phyloP scores from a whole-genome alignment of 192 early-diverging fungal genomes.

The Linnemannia schmuckeri region DNA sequence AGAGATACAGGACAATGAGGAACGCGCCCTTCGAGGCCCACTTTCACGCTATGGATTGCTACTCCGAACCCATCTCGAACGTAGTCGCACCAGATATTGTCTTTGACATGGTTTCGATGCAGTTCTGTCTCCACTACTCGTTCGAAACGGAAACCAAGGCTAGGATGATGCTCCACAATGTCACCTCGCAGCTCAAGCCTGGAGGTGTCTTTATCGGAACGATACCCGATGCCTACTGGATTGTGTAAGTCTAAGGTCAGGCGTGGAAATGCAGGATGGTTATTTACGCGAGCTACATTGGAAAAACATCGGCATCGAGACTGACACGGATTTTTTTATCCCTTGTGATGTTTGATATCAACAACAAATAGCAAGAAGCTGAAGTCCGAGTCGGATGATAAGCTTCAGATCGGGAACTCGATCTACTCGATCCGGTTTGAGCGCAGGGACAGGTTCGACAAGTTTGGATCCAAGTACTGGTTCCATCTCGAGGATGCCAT shows the following conservation, averaged over 20 bases:
- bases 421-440: slow-evolving; percentile 93
- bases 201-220: slow-evolving; percentile 94
- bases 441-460: slow-evolving; percentile 67
- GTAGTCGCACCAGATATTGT: slow-evolving; percentile 60
- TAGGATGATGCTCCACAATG: slow-evolving; percentile 85
- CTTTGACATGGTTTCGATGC: slow-evolving; percentile 93
- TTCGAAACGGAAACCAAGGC: slow-evolving; percentile 90
- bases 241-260: slow-evolving; percentile 71
- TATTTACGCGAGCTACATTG: background rate
- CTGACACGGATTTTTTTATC: background rate
- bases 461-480: slow-evolving; percentile 88
- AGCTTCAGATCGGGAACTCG: slow-evolving; percentile 85
- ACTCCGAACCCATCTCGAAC: slow-evolving; percentile 72
- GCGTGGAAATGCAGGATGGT: background rate
- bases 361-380: slow-evolving; percentile 63
- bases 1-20: slow-evolving; percentile 71
- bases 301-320: background rate
- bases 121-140: slow-evolving; percentile 98
- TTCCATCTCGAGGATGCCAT: slow-evolving; percentile 97
- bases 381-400: slow-evolving; percentile 53
- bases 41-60: slow-evolving; percentile 93
- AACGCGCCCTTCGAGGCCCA: slow-evolving; percentile 74
- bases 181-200: slow-evolving; percentile 72
- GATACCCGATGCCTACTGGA: slow-evolving; percentile 92
- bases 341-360: background rate